Conservation (phyloP, 169 alveolate species). For the Plasmodium falciparum region DNA sequence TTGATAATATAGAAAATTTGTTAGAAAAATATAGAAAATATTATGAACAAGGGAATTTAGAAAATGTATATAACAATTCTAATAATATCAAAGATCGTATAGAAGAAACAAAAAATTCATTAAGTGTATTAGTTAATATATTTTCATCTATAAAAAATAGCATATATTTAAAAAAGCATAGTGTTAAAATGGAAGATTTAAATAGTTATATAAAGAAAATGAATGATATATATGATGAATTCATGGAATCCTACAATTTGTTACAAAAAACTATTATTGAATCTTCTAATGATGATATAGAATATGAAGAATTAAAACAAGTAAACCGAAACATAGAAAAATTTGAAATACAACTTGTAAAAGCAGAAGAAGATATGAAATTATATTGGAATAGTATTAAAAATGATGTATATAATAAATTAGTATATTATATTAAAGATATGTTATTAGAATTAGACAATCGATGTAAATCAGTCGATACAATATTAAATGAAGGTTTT, state of each 20-base stretch:
- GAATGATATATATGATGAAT: slow-evolving; percentile 4
- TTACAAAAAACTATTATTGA: slow-evolving; percentile 3
- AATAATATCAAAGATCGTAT: slow-evolving; percentile 12
- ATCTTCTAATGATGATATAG: neutral
- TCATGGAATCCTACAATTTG: slow-evolving; percentile 4
- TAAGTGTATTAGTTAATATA: neutral
- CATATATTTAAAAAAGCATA: neutral
- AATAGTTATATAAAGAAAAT: neutral
- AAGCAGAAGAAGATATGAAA: slow-evolving; percentile 8
- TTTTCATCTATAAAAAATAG: slow-evolving; percentile 15
- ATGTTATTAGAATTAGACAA: neutral
- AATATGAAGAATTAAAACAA: neutral
- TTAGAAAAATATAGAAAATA: slow-evolving; percentile 10
- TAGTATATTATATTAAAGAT: slow-evolving; percentile 16
- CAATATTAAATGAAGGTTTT: neutral
- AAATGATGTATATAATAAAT: slow-evolving; percentile 10
- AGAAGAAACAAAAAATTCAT: slow-evolving; percentile 21
- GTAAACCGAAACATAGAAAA: slow-evolving; percentile 11
- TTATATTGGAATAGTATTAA: slow-evolving; percentile 1
- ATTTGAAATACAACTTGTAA: neutral
- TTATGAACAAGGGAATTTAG: slow-evolving; percentile 27
- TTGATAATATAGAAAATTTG: slow-evolving; percentile 20
- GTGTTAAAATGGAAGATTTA: slow-evolving; percentile 6
- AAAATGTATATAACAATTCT: slow-evolving; percentile 8
- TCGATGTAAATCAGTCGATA: slow-evolving; percentile 11